phyloP scores from a whole-genome alignment of 768 basidiomycete species.

The Hypsizygus marmoreus region DNA sequence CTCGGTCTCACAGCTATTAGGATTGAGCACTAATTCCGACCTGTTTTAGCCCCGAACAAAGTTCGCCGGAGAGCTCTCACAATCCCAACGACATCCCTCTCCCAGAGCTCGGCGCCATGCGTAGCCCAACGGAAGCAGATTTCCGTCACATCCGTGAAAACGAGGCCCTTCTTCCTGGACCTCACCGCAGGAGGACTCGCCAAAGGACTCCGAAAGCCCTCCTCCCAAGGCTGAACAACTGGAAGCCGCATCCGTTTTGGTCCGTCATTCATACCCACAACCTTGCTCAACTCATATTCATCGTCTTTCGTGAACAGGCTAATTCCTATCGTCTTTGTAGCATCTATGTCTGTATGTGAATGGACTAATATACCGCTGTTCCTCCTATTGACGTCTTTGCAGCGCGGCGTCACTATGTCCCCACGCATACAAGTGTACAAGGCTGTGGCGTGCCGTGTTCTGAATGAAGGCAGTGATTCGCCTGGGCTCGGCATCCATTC shows the following conservation, averaged over 20 bases:
- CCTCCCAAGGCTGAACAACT: conserved; percentile 20
- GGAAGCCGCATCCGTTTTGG: conserved; percentile 49
- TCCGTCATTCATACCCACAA: conserved; percentile 21
- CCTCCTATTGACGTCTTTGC: conserved; percentile 10
- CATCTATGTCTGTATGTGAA: conserved; percentile 63
- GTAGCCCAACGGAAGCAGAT: not conserved
- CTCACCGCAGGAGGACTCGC: conserved; percentile 9
- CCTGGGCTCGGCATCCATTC: conserved; percentile 18
- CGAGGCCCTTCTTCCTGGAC: conserved; percentile 20
- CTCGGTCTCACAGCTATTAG: not conserved
- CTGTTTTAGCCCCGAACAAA: not conserved
- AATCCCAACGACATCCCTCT: not conserved
- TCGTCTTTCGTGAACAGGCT: conserved; percentile 46
- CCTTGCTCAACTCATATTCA: not conserved
- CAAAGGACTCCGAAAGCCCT: conserved; percentile 11
- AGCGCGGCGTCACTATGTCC: conserved; percentile 82
- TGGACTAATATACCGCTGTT: not conserved
- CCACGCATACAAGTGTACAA: conserved; percentile 82
- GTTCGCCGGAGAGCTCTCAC: not conserved
- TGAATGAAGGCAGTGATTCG: conserved; percentile 30
- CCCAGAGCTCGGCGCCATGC: conserved; percentile 5
- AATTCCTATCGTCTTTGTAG: conserved; percentile 66
- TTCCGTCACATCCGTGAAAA: conserved; percentile 11
- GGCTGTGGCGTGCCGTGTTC: conserved; percentile 67
- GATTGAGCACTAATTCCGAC: not conserved